Base-by-base conservation (phyloP, 495 filamentous ascomycete species). In the Tuber brumale region DNA sequence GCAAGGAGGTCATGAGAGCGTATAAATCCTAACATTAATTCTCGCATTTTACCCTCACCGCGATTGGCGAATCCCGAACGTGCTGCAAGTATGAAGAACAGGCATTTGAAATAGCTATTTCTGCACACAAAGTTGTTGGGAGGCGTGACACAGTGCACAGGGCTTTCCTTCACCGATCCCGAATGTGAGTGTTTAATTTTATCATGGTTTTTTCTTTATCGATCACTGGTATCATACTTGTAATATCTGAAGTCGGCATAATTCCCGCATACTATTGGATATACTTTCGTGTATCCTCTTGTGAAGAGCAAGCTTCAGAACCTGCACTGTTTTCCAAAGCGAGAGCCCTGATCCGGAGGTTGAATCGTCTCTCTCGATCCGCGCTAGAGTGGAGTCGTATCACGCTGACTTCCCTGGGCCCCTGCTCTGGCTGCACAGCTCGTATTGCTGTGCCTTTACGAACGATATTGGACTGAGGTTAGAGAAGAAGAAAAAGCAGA, bases 261-360 rank as follows among this genome's bases (percentile, higher is more conserved):
- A 27, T 61, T 61, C 51, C 3, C 51, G 23, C 51, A 61, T 27
- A 61, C 10, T 9, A 61, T 27, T 31, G 3, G 23, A 27, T 9
- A 0, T 14, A 1, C 27, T 1, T 61, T 4, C n/a, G 12, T 9
- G 3, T 14, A 57, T 8, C 2, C n/a, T 0, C n/a, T 27, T n/a
- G n/a, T 2, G 51, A 27, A 9, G 1, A 8, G n/a, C 3, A 0
- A 57, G 19, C 5, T 48, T 23, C 21, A 48, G 19, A 21, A 23
- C 21, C 5, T 4, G 21, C 4, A 1, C 46, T 8, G 3, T 23
- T 9, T 48, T 48, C 9, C 21, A 48, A 48, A 21, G 46, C 4
- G 7, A 8, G 18, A 23, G 21, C 8, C 10, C n/a, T 16, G 23
- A n/a, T 51, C 8, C 0, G 12, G 23, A 10, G 9, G 8, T 8